Evolutionary conservation across 2,329 filamentous ascomycete species (phyloP), one percentile per base, ranked within the genome.

Genomic region (Claviceps capensis): DNA sequence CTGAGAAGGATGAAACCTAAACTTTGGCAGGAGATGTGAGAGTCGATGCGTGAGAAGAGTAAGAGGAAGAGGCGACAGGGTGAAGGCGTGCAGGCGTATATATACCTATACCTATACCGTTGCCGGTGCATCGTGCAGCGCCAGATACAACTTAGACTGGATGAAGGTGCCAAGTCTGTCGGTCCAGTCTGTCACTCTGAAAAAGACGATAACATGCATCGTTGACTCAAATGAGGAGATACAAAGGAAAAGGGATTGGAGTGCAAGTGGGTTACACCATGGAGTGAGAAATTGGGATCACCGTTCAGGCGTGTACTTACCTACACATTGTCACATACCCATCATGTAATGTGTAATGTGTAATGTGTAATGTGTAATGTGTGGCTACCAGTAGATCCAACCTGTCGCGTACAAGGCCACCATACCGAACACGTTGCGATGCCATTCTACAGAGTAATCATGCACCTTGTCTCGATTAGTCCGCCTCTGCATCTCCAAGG

Each of bases 21-120:
- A 30, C 11, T 9, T 9, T 30, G 30, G 9, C 65, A 68, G 67
- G 65, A 48, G 43, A 50, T 51, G 53, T 45, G 49, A 53, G 46
- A 51, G 23, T 53, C 37, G 34, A 55, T 41, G 46, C 51, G 44
- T 49, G 38, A 48, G 40, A 47, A 49, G 52, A 22, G 26, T 30
- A 17, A 19, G 37, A 42, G 17, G 14, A 14, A 49, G 11, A 30
- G 26, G 44, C 19, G 11, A 48, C 22, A 19, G 14, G 44, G 52
- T 22, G 53, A 44, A 54, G 53, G 37, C 50, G 50, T 52, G 38
- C 48, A 50, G 48, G 50, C 48, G 47, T 50, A 52, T 49, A 46
- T 44, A 48, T 38, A 40, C 3, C 8, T 30, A 48, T 50, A 46
- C 17, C n/a, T 50, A 43, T 44, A 13, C 38, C 6, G 48, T 49